Conservation (phyloP, 208 protist genomes). For the Lotmaria passim region DNA sequence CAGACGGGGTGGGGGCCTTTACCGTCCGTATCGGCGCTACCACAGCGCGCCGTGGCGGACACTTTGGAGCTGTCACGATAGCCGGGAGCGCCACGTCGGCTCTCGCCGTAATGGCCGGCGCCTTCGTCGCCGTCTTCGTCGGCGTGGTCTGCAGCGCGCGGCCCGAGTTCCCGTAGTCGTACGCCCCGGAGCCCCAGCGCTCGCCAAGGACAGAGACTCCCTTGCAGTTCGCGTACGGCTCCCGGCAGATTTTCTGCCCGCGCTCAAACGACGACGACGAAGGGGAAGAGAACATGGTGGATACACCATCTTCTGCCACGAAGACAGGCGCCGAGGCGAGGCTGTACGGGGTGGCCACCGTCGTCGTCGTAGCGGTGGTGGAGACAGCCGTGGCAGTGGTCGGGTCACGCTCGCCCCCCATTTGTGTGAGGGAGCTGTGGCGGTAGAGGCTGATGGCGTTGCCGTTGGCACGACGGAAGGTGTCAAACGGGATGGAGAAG, state of each 20-base stretch:
- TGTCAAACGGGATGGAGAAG: slow-evolving; percentile 13
- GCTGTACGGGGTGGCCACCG: background rate
- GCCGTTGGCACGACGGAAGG: background rate
- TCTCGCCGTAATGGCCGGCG: background rate
- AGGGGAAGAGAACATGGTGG: too few relatives aligned
- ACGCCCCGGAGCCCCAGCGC: slow-evolving; percentile 1
- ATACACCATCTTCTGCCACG: too few relatives aligned
- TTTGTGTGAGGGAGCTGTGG: background rate
- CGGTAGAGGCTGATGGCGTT: slow-evolving; percentile 1
- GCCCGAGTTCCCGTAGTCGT: background rate
- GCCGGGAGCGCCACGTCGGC: background rate
- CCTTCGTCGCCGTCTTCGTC: background rate
- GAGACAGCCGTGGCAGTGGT: background rate
- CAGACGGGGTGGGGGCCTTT: background rate
- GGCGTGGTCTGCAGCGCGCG: background rate
- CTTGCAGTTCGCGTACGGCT: slow-evolving; percentile 14
- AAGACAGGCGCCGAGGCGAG: too few relatives aligned
- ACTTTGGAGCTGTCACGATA: background rate
- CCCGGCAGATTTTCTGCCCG: slow-evolving; percentile 5
- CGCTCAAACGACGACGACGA: background rate
- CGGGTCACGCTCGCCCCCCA: background rate
- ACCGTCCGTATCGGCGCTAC: background rate
- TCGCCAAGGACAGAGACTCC: slow-evolving; percentile 4
- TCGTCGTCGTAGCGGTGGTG: background rate
- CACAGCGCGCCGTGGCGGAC: background rate